Evolutionary conservation across 2,329 filamentous ascomycete genomes (phyloP), one percentile per base, ranked within the genome.

Genomic region (Colletotrichum tropicicola): DNA sequence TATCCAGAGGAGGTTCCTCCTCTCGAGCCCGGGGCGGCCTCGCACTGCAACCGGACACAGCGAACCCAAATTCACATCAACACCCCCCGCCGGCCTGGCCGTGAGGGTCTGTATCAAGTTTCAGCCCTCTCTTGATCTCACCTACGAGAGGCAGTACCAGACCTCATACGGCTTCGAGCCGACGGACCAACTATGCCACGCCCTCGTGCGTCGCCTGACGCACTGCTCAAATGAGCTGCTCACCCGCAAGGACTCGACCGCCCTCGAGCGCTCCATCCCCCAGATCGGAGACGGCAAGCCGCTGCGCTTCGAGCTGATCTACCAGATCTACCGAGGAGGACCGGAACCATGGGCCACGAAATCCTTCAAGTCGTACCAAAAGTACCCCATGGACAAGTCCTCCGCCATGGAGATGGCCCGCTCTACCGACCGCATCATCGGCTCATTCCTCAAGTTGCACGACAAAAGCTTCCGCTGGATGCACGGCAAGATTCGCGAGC

Each of bases 151-250:
- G 51, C 79, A 77, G 62, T 87, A 86, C 70, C 77, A 78, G 58
- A 78, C 80, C 62, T 86, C 85, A 2, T 70, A 77, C 3, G 71
- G 70, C 32, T 78, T 87, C 48, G 72, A 76, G 15, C 78, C 79
- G 49, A 80, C 80, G 41, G 79, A 83, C 60, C 76, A 79, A n/a
- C 71, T 86, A 47, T 84, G 82, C 69, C 77, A 81, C 37, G 83
- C 79, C 2, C 72, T 87, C n/a, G 70, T 86, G 12, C 79, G 80
- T 27, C 82, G 83, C 39, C 77, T 87, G 45, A 79, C 84, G 68
- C 82, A 86, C 70, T 84, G 82, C 75, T 82, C 79, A 62, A 73
- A 81, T 41, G 85, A 87, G 71, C 77, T 87, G 60, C 82, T 87
- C 69, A 86, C 84, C 23, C 81, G 85, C 61, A 81, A 80, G 66